phyloP scores from a whole-genome alignment of 257 asterid species.

The Plantago elongata region DNA sequence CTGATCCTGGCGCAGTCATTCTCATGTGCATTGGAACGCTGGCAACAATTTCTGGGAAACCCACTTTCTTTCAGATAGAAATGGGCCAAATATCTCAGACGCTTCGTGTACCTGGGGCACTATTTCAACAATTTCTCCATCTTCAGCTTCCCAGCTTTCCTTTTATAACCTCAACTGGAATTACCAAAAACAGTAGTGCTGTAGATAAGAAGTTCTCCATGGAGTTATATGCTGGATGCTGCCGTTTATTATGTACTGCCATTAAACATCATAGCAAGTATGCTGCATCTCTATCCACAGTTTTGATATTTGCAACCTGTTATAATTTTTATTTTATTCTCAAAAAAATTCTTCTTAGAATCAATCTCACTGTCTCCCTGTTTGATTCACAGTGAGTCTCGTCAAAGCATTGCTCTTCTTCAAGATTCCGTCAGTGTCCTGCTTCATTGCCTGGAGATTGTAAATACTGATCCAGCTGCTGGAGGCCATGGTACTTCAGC shows the following conservation, averaged over 20 bases:
- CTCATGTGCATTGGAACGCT: constrained; percentile 70
- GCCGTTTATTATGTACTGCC: constrained; percentile 65
- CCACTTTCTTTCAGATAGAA: constrained; percentile 51
- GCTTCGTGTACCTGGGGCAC: constrained; percentile 70
- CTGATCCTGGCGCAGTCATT: constrained; percentile 76
- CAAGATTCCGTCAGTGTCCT: constrained; percentile 71
- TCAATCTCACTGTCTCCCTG: constrained; percentile 6
- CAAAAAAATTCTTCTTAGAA: neutral
- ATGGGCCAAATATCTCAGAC: constrained; percentile 53
- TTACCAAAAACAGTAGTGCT: constrained; percentile 19
- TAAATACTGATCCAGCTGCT: constrained; percentile 26
- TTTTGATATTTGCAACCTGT: constrained; percentile 8
- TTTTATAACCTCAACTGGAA: constrained; percentile 17
- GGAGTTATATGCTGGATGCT: constrained; percentile 72
- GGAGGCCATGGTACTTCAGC: constrained; percentile 28
- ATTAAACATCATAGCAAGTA: constrained; percentile 79
- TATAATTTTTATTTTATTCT: constrained; percentile 16
- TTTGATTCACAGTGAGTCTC: constrained; percentile 52
- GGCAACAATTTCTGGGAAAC: constrained; percentile 61
- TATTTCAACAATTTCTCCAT: constrained; percentile 59
- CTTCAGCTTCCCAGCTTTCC: constrained; percentile 37
- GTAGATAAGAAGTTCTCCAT: constrained; percentile 44
- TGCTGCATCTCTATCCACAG: constrained; percentile 12
- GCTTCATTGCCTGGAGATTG: constrained; percentile 78
- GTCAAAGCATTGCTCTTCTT: constrained; percentile 56